Evolutionary conservation across 148 eudicot species (phyloP), one percentile per base, ranked within the genome.

Genomic region (Heliamphora exappendiculata): DNA sequence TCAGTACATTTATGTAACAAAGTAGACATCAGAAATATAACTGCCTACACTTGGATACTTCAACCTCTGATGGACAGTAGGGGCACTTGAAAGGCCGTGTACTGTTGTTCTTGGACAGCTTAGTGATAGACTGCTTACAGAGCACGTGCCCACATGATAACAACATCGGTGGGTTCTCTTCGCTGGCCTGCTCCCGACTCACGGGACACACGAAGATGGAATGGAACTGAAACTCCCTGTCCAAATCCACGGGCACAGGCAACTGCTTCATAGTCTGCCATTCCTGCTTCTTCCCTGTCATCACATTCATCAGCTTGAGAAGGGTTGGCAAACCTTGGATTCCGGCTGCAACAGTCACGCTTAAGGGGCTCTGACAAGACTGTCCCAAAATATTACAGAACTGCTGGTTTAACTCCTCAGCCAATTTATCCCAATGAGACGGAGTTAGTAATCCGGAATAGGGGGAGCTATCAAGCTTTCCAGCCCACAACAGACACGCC

Each of bases 1-100:
- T 72, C 29, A 54, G 60, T 53, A 36, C 24, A 54, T 71, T 71
- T 20, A 13, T 0, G 54, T 26, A 39, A 45, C 8, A 70, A 29
- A 47, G 1, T 47, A 19, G 1, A 67, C 37, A 75, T 89, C 82
- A 90, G 82, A 92, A 86, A 82, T 75, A 62, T 79, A 92, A 84
- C 75, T 86, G 94, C 89, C 67, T 87, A 74, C 97, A 92, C 67
- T 80, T 88, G 1, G 85, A 76, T 26, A 85, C 91, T 42, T 90
- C 93, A 24, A 90, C 88, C 80, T 88, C 91, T 22, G 87, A 49
- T 0, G 97, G 97, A 74, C 97, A 93, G 78, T 93, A 93, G 1
- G 97, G 97, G 82, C 97, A 93, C 82, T 89, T 93, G 85, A 93
- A 93, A 9, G 91, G 86, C 84, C 91, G 81, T 2, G 95, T 86